phyloP scores from a whole-genome alignment of 2,329 filamentous ascomycete species.

The Pezizomycotina sp. region DNA sequence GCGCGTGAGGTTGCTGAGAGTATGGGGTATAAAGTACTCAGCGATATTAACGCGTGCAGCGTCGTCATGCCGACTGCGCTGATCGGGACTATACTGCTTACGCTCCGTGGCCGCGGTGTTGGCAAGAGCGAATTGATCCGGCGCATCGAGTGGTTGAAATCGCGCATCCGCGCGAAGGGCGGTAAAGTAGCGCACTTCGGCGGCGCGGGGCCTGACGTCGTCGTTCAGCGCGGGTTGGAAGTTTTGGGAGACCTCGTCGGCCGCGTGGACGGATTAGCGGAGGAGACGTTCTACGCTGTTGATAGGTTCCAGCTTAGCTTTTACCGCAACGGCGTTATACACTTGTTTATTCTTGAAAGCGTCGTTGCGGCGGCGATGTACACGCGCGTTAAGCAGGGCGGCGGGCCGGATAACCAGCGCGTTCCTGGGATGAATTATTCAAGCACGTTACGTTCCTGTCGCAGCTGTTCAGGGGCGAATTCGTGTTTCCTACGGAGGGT shows the following conservation, averaged over 20 bases:
- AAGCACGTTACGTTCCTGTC: slow-evolving; percentile 80
- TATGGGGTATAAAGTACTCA: slow-evolving; percentile 78
- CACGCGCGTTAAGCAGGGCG: slow-evolving; percentile 73
- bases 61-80: slow-evolving; percentile 97
- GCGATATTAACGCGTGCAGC: slow-evolving; percentile 87
- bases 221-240: slow-evolving; percentile 78
- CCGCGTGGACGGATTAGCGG: slow-evolving; percentile 57
- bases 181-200: slow-evolving; percentile 78
- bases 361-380: slow-evolving; percentile 84
- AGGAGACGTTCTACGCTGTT: slow-evolving; percentile 86
- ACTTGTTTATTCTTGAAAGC: slow-evolving; percentile 87
- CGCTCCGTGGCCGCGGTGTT: slow-evolving; percentile 76
- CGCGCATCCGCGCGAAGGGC: slow-evolving; percentile 65
- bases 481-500: slow-evolving; percentile 86
- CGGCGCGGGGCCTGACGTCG: slow-evolving; percentile 56
- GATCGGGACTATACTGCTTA: slow-evolving; percentile 84
- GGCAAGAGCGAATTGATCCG: slow-evolving; percentile 72
- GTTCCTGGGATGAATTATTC: slow-evolving; percentile 56
- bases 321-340: slow-evolving; percentile 98
- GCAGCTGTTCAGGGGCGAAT: slow-evolving; percentile 84
- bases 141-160: slow-evolving; percentile 77
- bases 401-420: slow-evolving; percentile 63
- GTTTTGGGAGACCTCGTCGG: slow-evolving; percentile 84
- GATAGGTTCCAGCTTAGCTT: slow-evolving; percentile 95
- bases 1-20: slow-evolving; percentile 64